Evolutionary conservation across 1,139 yeast genomes (phyloP).

Genomic region (Zhuliangozyma blackwelliae): DNA sequence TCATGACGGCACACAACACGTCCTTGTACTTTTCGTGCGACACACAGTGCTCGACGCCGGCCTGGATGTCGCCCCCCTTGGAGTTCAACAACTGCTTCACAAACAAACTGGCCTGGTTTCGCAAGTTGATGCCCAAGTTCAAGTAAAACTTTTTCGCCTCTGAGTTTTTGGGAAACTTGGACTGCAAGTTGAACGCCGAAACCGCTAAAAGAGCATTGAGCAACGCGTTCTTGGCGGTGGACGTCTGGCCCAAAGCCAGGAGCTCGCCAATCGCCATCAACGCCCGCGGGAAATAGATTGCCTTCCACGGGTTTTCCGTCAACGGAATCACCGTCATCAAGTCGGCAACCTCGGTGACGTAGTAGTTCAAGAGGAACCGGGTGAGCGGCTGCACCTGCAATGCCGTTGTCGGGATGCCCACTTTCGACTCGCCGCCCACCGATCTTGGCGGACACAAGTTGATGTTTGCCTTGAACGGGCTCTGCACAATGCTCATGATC

Average conservation of each 20-base stretch:
- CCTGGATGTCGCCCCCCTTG: conserved; percentile 24
- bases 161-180: conserved; percentile 59
- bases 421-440: conserved; percentile 6
- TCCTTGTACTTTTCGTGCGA: conserved; percentile 75
- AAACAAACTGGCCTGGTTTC: conserved; percentile 71
- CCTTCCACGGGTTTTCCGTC: conserved; percentile 84
- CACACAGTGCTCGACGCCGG: conserved; percentile 49
- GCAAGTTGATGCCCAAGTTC: conserved; percentile 66
- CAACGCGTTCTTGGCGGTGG: conserved; percentile 73
- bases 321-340: conserved; percentile 84
- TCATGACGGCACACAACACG: conserved; percentile 74
- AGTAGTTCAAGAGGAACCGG: conserved; percentile 66
- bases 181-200: conserved; percentile 74
- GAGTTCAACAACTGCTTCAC: conserved; percentile 46
- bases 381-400: conserved; percentile 63
- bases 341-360: conserved; percentile 77
- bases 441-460: conserved; percentile 26
- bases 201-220: conserved; percentile 79
- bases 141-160: conserved; percentile 66
- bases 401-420: conserved; percentile 57
- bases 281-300: conserved; percentile 79
- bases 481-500: conserved; percentile 46
- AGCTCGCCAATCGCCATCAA: conserved; percentile 77
- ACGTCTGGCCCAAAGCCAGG: conserved; percentile 68
- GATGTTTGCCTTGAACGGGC: conserved; percentile 37